Percentiles rank a stretch among this genome's conserved stretches.
Conservation (phyloP, 106 monocot genomes). For the Dioscorea alata region DNA sequence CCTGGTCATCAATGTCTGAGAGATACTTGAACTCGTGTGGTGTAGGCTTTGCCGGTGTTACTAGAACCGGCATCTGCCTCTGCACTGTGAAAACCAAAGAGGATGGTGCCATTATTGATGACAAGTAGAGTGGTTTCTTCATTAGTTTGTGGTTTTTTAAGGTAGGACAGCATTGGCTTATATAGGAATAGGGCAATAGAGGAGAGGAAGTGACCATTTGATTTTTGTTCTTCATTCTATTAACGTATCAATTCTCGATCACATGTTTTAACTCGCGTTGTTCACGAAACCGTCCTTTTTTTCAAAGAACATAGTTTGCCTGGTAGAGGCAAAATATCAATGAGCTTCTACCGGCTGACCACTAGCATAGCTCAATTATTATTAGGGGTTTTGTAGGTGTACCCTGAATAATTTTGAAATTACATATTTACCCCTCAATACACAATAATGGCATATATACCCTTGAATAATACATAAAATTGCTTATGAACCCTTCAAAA, state of each 20-base stretch:
- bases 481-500: no score
- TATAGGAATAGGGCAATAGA: background rate
- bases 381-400: no score
- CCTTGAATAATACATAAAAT: no score
- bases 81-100: constrained; percentile 4
- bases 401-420: no score
- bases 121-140: background rate
- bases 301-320: no score
- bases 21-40: constrained; percentile 25
- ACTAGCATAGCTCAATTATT: no score
- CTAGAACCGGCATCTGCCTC: constrained; percentile 6
- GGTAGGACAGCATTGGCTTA: background rate
- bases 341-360: no score
- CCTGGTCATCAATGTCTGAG: constrained; percentile 36
- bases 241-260: background rate
- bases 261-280: no score
- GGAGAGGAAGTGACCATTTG: background rate
- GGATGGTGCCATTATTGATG: background rate
- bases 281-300: no score
- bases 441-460: no score
- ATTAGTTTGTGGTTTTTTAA: background rate
- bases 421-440: no score
- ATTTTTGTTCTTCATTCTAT: background rate
- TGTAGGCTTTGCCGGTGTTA: constrained; percentile 21
- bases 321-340: no score